phyloP scores from a whole-genome alignment of 345 rosid genomes.

The Brassica cretica region DNA sequence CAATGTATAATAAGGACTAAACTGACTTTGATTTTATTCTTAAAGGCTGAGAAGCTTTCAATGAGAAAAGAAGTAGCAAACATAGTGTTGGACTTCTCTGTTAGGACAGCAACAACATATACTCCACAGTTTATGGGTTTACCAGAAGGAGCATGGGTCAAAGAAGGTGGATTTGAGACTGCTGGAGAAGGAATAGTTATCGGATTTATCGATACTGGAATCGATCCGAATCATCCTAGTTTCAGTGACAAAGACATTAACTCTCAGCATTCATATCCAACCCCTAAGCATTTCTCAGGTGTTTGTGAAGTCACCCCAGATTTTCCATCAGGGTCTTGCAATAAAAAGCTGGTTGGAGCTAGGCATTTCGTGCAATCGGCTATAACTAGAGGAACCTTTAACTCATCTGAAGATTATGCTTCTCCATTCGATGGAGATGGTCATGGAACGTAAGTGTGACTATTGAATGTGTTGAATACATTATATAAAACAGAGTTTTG shows the following conservation, averaged over 20 bases:
- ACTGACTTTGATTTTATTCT: slow-evolving; percentile 16
- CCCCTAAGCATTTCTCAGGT: slow-evolving; percentile 78
- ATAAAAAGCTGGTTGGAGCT: slow-evolving; percentile 90
- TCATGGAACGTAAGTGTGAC: slow-evolving; percentile 88
- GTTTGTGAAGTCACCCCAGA: slow-evolving; percentile 89
- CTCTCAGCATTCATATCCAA: slow-evolving; percentile 63
- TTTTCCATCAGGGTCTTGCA: slow-evolving; percentile 96
- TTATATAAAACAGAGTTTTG: slow-evolving; percentile 4
- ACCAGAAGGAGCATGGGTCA: slow-evolving; percentile 81
- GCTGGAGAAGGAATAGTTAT: slow-evolving; percentile 96
- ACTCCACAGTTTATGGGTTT: slow-evolving; percentile 95
- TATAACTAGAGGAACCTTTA: slow-evolving; percentile 88
- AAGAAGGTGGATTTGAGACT: slow-evolving; percentile 69
- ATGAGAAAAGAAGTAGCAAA: slow-evolving; percentile 76
- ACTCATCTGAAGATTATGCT: slow-evolving; percentile 83
- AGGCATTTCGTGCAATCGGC: slow-evolving; percentile 95
- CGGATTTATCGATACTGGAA: slow-evolving; percentile 87
- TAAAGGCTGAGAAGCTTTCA: slow-evolving; percentile 69
- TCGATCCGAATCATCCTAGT: slow-evolving; percentile 90
- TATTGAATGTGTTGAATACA: not conserved
- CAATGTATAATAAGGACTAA: not conserved
- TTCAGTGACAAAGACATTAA: slow-evolving; percentile 51
- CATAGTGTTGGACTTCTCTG: slow-evolving; percentile 75
- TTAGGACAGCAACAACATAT: slow-evolving; percentile 89
- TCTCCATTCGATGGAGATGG: slow-evolving; percentile 96